Conservation (phyloP, 176 grass and related monocot species). For the Ananas comosus region DNA sequence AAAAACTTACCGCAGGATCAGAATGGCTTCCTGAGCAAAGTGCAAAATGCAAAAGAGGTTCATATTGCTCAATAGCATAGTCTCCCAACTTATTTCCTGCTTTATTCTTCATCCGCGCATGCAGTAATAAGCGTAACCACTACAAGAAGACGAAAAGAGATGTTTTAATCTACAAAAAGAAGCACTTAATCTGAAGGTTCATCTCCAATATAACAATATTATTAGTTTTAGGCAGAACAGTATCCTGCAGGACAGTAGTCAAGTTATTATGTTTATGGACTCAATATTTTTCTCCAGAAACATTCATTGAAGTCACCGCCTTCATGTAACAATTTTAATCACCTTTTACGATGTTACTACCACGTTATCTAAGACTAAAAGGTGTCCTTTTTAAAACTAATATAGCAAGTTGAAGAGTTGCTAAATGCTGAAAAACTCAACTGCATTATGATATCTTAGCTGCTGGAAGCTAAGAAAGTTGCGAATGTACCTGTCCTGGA, state of each 20-base stretch:
- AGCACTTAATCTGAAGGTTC: background rate
- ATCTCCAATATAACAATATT: too few species aligned
- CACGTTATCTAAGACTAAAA: background rate
- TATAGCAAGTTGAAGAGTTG: slow-evolving; percentile 31
- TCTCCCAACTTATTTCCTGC: slow-evolving; percentile 55
- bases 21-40: slow-evolving; percentile 99
- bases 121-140: slow-evolving; percentile 85
- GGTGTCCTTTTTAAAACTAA: background rate
- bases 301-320: too few species aligned
- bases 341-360: background rate
- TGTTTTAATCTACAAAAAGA: background rate
- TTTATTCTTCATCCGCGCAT: slow-evolving; percentile 90
- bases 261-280: too few species aligned
- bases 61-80: slow-evolving; percentile 73
- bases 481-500: slow-evolving; percentile 57
- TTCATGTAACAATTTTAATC: background rate
- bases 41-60: slow-evolving; percentile 86
- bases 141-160: slow-evolving; percentile 39
- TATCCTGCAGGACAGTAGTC: too few species aligned
- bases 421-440: slow-evolving; percentile 21
- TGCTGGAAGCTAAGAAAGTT: slow-evolving; percentile 30
- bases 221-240: too few species aligned
- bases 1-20: slow-evolving; percentile 84
- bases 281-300: too few species aligned
- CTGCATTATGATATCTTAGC: slow-evolving; percentile 17